Percentiles rank a stretch among this genome's conserved stretches.
phyloP scores from a whole-genome alignment of 2,329 filamentous ascomycete genomes.

The Cryphonectria carpinicola region DNA sequence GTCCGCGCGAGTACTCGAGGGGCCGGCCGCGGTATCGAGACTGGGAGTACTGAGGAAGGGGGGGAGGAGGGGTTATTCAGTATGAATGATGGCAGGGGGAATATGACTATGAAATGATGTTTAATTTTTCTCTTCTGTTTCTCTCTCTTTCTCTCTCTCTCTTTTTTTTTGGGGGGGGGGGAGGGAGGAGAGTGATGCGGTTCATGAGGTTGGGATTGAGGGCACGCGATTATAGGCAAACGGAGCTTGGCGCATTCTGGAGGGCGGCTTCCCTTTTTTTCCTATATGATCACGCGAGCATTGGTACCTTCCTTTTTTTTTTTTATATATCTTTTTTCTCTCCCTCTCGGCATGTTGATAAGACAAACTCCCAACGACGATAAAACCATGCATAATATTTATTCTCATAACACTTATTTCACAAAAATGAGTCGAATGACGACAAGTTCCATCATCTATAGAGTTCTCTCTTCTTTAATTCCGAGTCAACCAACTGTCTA shows the following conservation, averaged over 20 bases:
- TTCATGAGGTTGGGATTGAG: neutral
- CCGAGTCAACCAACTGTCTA: neutral
- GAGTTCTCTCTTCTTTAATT: neutral
- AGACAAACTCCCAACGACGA: no score
- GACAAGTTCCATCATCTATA: neutral
- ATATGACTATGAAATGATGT: neutral
- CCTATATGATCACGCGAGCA: no score
- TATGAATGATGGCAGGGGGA: neutral
- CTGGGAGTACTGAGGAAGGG: slow-evolving; percentile 10
- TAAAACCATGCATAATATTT: neutral
- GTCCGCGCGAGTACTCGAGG: slow-evolving; percentile 4
- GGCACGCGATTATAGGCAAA: neutral
- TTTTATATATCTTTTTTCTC: no score
- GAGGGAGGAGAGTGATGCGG: neutral
- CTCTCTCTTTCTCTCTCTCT: neutral
- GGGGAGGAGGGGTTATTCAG: neutral
- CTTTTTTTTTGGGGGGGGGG: neutral
- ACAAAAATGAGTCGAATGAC: neutral
- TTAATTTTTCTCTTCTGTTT: neutral
- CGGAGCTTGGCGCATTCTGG: neutral
- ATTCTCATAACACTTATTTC: neutral
- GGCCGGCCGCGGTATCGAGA: slow-evolving; percentile 24
- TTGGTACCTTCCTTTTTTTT: no score
- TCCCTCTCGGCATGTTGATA: no score
- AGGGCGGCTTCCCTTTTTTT: neutral